A percentile compares a stretch with the other conserved stretches of the same genome.
Evolutionary conservation across 2,329 filamentous ascomycete genomes (phyloP).

Genomic region (Waltergamsia citrina): DNA sequence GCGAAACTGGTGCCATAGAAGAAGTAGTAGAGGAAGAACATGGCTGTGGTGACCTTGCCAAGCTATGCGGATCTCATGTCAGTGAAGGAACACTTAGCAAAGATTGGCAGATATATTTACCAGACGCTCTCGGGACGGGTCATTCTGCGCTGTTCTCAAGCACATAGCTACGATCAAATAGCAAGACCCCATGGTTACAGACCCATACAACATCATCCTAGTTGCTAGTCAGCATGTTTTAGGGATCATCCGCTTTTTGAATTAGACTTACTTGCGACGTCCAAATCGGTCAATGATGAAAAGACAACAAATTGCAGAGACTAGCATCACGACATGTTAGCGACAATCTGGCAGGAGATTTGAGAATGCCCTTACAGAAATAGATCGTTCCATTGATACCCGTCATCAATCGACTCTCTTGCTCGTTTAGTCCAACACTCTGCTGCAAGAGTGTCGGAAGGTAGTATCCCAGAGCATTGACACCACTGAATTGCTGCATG

Average conservation of each 20-base stretch:
- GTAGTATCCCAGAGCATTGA: conserved; percentile 31
- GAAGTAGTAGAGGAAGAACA: conserved; percentile 32
- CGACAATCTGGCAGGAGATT: not conserved
- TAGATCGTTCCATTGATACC: conserved; percentile 37
- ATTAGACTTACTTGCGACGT: conserved; percentile 20
- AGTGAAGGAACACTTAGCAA: conserved; percentile 2
- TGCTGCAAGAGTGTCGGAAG: conserved; percentile 46
- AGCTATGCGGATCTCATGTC: conserved; percentile 11
- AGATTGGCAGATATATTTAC: no score
- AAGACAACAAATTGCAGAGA: conserved; percentile 23
- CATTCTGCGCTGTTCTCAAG: conserved; percentile 18
- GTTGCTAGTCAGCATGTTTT: not conserved
- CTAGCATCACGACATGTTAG: not conserved
- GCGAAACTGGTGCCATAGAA: conserved; percentile 29
- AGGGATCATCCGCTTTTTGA: no score
- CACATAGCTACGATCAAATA: conserved; percentile 26
- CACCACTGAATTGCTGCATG: conserved; percentile 35
- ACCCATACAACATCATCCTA: conserved; percentile 28
- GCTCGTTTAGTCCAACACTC: conserved; percentile 42
- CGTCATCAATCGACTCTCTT: conserved; percentile 42
- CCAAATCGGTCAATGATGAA: conserved; percentile 29
- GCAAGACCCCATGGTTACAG: conserved; percentile 20
- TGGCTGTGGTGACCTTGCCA: conserved; percentile 27
- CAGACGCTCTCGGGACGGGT: conserved; percentile 15
- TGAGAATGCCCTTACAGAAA: conserved; percentile 14